phyloP scores from a whole-genome alignment of 345 rosid species.

The Moringa oleifera region DNA sequence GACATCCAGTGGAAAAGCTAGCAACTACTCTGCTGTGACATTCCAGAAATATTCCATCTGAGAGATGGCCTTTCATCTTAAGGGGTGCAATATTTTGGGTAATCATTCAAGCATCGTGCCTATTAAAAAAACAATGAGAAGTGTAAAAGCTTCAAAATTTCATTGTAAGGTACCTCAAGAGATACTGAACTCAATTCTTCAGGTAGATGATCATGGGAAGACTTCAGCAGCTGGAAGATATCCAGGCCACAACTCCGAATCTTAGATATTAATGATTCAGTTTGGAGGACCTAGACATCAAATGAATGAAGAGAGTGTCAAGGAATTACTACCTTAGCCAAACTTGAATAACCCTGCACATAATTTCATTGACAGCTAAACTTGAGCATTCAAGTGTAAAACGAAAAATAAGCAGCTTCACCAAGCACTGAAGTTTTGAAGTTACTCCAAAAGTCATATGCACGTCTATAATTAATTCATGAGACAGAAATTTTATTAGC shows the following conservation, averaged over 20 bases:
- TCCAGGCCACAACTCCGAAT: slow-evolving; percentile 51
- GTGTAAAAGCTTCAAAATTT: not conserved
- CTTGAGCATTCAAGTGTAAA: not conserved
- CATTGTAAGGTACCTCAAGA: slow-evolving; percentile 52
- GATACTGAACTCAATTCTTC: slow-evolving; percentile 64
- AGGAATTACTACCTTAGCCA: not conserved
- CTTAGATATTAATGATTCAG: slow-evolving; percentile 62
- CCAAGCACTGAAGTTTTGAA: not conserved
- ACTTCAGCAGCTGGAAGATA: slow-evolving; percentile 53
- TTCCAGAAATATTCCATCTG: slow-evolving; percentile 3
- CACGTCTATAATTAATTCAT: no score
- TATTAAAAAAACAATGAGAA: not conserved
- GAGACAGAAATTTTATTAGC: no score
- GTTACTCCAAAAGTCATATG: no score
- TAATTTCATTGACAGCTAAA: not conserved
- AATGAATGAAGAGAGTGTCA: slow-evolving; percentile 17
- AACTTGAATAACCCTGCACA: not conserved
- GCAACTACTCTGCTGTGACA: slow-evolving; percentile 6
- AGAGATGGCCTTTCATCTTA: slow-evolving; percentile 2
- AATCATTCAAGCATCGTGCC: not conserved
- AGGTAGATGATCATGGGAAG: slow-evolving; percentile 41
- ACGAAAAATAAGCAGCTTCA: not conserved
- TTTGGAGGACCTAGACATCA: slow-evolving; percentile 62
- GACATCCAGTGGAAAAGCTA: slow-evolving; percentile 4
- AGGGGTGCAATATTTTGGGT: not conserved